Base-by-base conservation (phyloP, 139 green algal genomes). In the Chlamydomonas incerta region DNA sequence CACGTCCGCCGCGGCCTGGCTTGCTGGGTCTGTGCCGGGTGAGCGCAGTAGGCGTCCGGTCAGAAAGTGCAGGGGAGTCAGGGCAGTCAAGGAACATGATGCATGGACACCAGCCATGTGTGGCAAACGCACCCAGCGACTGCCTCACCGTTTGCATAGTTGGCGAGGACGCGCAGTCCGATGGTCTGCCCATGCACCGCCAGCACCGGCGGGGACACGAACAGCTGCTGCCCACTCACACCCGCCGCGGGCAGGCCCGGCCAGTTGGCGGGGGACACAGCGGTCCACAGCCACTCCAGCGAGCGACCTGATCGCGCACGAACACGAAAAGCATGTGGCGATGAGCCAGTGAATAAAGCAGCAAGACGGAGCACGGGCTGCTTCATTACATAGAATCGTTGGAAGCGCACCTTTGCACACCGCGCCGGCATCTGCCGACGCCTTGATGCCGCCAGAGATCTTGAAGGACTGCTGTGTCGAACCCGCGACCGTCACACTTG, bases 211-310 rank as follows among this genome's bases (percentile, higher is more conserved):
- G 41, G 2, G 18, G 76, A 41, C 41, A 74, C 15, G 63, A 67
- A 83, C 9, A 83, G 37, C 21, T 47, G n/a, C 41, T 46, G 35
- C 4, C 1, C 29, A 2, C 46, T 2, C 17, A 62, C 35, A 0
- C 60, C 46, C 9, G 28, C 8, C 1, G 9, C 33, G 14, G 63
- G 33, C 13, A 83, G 2, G 5, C 37, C 76, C 11, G n/a, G 6
- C 76, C 76, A 83, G 52, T 15, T 58, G 52, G 13, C 15, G 28
- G 75, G 58, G n/a, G n/a, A n/a, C n/a, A n/a, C n/a, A 24, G 63
- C 65, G 29, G 62, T 74, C 76, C 76, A 83, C 29, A 33, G 41
- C 76, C 76, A 83, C 6, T 18, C 28, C 76, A 73, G 76, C 0
- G 62, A 50, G 21, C 26, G 21, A 29, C 76, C 60, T 74, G 76